phyloP scores from a whole-genome alignment of 164 flowering plant genomes.

The Tetrastigma voinierianum region DNA sequence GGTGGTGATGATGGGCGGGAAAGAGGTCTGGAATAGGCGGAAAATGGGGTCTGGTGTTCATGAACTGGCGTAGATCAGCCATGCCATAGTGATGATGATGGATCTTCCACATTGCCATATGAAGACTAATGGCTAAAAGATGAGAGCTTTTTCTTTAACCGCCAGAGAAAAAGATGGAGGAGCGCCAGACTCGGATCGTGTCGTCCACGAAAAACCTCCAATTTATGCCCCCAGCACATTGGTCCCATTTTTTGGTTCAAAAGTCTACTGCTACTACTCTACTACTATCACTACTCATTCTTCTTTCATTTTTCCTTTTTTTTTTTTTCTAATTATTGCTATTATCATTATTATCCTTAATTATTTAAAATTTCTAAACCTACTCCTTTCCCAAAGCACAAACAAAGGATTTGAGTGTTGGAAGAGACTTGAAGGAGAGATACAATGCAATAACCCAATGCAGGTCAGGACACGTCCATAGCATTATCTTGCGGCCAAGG shows the following conservation, averaged over 20 bases:
- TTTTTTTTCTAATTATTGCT: background rate
- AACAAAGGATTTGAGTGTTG: background rate
- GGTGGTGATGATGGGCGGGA: conserved; percentile 25
- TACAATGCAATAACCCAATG: too few relatives aligned
- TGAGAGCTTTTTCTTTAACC: conserved; percentile 9
- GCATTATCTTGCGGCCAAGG: too few relatives aligned
- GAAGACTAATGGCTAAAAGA: background rate
- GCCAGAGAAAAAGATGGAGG: conserved; percentile 20
- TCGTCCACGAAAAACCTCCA: conserved; percentile 59
- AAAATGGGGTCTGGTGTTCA: conserved; percentile 40
- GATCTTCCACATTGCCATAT: conserved; percentile 61
- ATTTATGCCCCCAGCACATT: conserved; percentile 48
- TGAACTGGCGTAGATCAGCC: conserved; percentile 62
- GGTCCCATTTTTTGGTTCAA: conserved; percentile 40
- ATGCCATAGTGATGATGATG: conserved; percentile 29
- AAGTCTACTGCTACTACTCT: background rate
- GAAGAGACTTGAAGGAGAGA: too few relatives aligned
- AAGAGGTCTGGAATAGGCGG: conserved; percentile 34
- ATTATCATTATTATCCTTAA: too few relatives aligned
- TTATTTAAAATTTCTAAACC: too few relatives aligned
- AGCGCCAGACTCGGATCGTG: conserved; percentile 92
- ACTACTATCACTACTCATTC: background rate
- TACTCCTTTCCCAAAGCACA: too few relatives aligned
- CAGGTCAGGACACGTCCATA: too few relatives aligned
- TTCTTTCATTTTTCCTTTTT: conserved; percentile 6